phyloP scores from a whole-genome alignment of 1,284 basidiomycete species.

The Gymnopus androsaceus region DNA sequence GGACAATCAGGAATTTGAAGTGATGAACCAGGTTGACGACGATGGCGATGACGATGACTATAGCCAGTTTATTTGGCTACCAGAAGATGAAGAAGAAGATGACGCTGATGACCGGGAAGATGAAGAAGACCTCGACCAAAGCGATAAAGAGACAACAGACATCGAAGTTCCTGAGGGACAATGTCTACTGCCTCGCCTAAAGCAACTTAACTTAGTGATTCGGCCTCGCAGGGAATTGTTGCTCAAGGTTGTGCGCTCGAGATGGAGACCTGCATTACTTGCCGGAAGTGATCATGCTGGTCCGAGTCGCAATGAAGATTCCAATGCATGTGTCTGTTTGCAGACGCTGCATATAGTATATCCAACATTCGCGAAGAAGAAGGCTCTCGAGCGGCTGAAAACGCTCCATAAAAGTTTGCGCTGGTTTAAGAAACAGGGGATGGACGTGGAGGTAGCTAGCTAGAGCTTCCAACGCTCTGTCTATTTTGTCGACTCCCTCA shows the following conservation, averaged over 20 bases:
- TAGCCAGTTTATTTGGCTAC: too few species aligned
- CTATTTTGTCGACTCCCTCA: too few species aligned
- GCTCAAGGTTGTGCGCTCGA: background rate
- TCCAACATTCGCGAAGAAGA: too few species aligned
- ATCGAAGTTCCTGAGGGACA: background rate
- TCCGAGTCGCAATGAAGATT: background rate
- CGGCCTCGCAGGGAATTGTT: background rate
- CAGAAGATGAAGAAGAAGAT: too few species aligned
- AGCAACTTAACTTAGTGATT: background rate
- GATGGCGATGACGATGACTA: too few species aligned
- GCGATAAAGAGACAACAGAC: background rate
- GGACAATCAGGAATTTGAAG: too few species aligned
- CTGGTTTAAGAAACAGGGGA: background rate
- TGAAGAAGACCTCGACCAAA: background rate
- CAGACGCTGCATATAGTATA: background rate
- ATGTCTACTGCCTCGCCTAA: background rate
- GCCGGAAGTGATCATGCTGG: too few species aligned
- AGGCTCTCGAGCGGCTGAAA: background rate
- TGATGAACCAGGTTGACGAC: too few species aligned
- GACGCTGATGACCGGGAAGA: background rate
- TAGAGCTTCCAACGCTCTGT: too few species aligned
- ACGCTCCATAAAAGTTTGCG: background rate
- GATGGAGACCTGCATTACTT: background rate
- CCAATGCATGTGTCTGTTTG: background rate
- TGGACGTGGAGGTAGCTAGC: too few species aligned